These are phyloP conservation scores for Ceratopteris richardii DNA, from an alignment of 75 land plant genomes.

Conservation along the genomic window DNA sequence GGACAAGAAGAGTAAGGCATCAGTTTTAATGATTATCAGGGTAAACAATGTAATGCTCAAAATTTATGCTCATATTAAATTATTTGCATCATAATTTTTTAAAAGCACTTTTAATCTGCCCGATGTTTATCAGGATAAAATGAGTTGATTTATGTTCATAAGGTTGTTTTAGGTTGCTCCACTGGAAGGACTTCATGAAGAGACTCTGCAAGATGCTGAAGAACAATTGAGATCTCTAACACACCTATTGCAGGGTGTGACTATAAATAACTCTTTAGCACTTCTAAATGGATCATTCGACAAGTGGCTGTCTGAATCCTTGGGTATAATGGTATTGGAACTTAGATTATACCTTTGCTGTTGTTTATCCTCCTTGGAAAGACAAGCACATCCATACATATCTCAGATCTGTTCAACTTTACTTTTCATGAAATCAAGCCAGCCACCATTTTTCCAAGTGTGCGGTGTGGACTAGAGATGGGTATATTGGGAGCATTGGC, in stretches of 20 bases:
- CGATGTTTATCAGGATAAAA: too few species aligned
- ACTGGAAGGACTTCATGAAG: constrained; percentile 48
- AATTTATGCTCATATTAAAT: too few species aligned
- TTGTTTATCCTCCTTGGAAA: too few species aligned
- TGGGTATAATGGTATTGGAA: constrained; percentile 74
- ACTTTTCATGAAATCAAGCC: constrained; percentile 36
- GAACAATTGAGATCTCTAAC: constrained; percentile 62
- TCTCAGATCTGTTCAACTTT: not conserved
- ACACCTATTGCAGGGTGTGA: constrained; percentile 38
- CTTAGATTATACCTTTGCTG: too few species aligned
- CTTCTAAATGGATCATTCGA: constrained; percentile 67
- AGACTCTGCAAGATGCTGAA: constrained; percentile 60
- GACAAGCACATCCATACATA: too few species aligned
- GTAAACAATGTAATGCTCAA: too few species aligned
- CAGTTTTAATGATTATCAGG: too few species aligned
- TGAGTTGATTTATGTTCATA: too few species aligned
- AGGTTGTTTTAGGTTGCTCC: constrained; percentile 67
- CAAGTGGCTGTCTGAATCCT: constrained; percentile 48
- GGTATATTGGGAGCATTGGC: constrained; percentile 78
- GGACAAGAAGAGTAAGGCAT: too few species aligned
- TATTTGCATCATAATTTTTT: constrained; percentile 1
- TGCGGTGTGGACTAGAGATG: constrained; percentile 97
- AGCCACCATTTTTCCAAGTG: constrained; percentile 77
- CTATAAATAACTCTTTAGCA: constrained; percentile 36
- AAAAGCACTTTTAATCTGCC: too few species aligned